Evolutionary conservation across 208 protist genomes (phyloP), one percentile per base, ranked within the genome.

Genomic region (Naegleria fowleri): DNA sequence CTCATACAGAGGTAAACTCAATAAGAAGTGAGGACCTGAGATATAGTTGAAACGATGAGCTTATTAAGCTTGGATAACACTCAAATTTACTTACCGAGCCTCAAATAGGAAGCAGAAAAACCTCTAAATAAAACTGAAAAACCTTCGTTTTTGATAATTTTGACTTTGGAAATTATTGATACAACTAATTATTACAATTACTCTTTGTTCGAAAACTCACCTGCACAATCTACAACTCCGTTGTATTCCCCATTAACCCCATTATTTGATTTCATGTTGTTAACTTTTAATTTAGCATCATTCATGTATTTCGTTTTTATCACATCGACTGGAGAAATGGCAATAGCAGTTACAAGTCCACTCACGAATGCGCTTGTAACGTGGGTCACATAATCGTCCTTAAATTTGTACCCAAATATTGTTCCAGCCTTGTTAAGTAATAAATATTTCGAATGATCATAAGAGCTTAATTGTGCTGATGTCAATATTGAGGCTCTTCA

Each of bases 401-500:
- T 22, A 1, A 75, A 88, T 11, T 13, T 36, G 29, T 36, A 13
- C 0, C 29, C 67, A 9, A 29, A 36, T 15, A 36, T 13, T 36
- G 7, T 36, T 36, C 29, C n/a, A 1, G 16, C 4, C 16, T 75
- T 75, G 2, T 76, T 51, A 0, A 92, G 19, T 36, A 92, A 36
- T n/a, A 41, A 38, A 25, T 75, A 25, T 59, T 92, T 92, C 4
- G 36, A 25, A 16, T 75, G 51, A n/a, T 92, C 92, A 33, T 92
- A 92, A 3, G 40, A 33, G 38, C 83, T 79, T 4, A 92, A 40
- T 91, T 92, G 92, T 67, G 75, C 90, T 36, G 51, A 38, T 38
- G 92, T 92, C 22, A 92, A 39, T n/a, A 92, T 67, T n/a, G 85
- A 36, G 29, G 90, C 88, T 19, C 92, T 48, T 48, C 7, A 48